Base-by-base conservation (phyloP, 331 rosid genomes). In the Ulmus americana region DNA sequence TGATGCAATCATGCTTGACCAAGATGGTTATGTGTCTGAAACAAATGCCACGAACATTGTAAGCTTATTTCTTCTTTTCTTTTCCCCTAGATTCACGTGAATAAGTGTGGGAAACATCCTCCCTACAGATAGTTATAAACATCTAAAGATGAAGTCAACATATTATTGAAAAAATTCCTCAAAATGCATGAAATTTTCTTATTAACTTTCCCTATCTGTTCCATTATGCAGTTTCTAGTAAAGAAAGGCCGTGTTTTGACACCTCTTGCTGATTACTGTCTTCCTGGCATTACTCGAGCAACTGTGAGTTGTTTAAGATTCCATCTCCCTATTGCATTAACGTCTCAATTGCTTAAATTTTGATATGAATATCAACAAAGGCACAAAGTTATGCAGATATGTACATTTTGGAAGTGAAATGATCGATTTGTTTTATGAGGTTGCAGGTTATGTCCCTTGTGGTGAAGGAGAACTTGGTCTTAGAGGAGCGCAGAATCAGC, bases 41-140 rank as follows among this genome's bases (percentile, higher is more conserved):
- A 86, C 96, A 69, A 86, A 86, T 70, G 96, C 96, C 56, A 86
- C 95, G 10, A 90, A 86, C 76, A 81, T 90, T 69, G 96, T 90
- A 78, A 81, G 91, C 70, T 65, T 76, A 28, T 62, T 28, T 28
- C 35, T 2, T 28, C 35, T 28, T 2, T 0, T 28, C 2, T 2
- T 28, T 28, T 28, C 3, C 35, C 9, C 1, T 0, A 61, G 10
- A 4, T 62, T 61, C 39, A 16, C 44, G 10, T 5, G 3, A 20
- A n/a, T 5, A 42, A 50, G 42, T 5, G 8, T 45, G 4, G 6
- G n/a, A 58, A 20, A 10, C 14, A 8, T 40, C 44, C 55, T 35
- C 13, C 1, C 1, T 45, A 15, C 61, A 35, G 44, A 54, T 55
- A 7, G 28, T 20, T 35, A 43, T 44, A 11, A 28, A 40, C 7